Evolutionary conservation across 768 basidiomycete genomes (phyloP).

Genomic region (Mycena albidolilacea): DNA sequence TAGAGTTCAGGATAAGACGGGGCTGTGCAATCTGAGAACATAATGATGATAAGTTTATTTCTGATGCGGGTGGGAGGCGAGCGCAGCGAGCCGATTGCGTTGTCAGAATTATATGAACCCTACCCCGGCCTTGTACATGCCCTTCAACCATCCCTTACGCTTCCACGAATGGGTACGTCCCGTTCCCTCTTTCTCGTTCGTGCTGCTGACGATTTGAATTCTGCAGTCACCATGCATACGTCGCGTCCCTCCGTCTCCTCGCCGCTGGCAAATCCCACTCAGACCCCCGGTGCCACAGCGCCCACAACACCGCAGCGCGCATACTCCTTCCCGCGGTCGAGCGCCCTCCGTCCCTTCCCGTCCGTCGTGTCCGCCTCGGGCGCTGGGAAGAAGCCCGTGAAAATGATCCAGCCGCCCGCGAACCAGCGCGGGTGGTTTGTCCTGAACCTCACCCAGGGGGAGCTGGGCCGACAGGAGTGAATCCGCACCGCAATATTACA

Average conservation of each 20-base stretch:
- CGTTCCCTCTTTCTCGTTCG: not conserved
- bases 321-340: constrained; percentile 77
- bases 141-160: not conserved
- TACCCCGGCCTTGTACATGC: too few species aligned
- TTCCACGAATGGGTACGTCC: constrained; percentile 17
- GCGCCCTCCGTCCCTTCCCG: constrained; percentile 84
- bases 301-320: constrained; percentile 59
- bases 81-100: too few species aligned
- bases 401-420: constrained; percentile 85
- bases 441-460: constrained; percentile 87
- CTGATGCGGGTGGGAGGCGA: too few species aligned
- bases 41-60: too few species aligned
- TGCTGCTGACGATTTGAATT: constrained; percentile 2
- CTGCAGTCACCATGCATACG: constrained; percentile 56
- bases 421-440: constrained; percentile 79
- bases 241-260: constrained; percentile 72
- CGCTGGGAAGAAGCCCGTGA: constrained; percentile 67
- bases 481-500: too few species aligned
- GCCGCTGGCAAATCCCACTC: constrained; percentile 67
- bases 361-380: constrained; percentile 51
- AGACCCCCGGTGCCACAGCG: constrained; percentile 45
- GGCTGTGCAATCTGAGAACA: too few species aligned
- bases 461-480: constrained; percentile 75
- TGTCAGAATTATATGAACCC: too few species aligned
- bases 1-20: too few species aligned